Evolutionary conservation across 2,329 filamentous ascomycete genomes (phyloP).

Genomic region (Sarocladiaceae sp.): DNA sequence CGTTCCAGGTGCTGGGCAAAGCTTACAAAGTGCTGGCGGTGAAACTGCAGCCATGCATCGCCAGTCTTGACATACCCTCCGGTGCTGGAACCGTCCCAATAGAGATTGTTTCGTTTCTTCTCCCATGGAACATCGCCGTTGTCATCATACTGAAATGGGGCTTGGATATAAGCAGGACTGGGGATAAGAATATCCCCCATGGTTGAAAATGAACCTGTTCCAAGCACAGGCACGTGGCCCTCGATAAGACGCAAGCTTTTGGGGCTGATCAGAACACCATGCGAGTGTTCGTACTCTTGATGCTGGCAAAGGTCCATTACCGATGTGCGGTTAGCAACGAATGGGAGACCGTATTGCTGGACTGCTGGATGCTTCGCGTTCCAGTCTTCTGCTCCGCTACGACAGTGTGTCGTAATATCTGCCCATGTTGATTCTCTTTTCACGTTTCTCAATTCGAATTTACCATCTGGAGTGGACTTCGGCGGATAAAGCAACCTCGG

Average conservation of each 20-base stretch:
- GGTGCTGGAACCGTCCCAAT: conserved; percentile 55
- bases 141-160: conserved; percentile 36
- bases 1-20: conserved; percentile 29
- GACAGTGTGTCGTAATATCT: conserved; percentile 25
- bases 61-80: conserved; percentile 35
- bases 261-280: conserved; percentile 42
- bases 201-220: conserved; percentile 37
- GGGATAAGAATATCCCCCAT: conserved; percentile 51
- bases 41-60: conserved; percentile 22
- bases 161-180: conserved; percentile 42
- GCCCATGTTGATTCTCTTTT: conserved; percentile 26
- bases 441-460: conserved; percentile 21
- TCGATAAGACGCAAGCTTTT: conserved; percentile 35
- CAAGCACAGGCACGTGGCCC: conserved; percentile 41
- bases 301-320: conserved; percentile 39
- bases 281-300: conserved; percentile 34
- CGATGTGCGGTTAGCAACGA: conserved; percentile 25
- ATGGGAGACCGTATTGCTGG: conserved; percentile 27
- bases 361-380: conserved; percentile 1
- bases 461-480: background rate
- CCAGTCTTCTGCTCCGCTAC: background rate
- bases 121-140: conserved; percentile 41
- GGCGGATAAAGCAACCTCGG: conserved; percentile 34
- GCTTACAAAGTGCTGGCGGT: conserved; percentile 43
- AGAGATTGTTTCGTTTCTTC: conserved; percentile 44